These are phyloP conservation scores for Nakazawaea holstii DNA, from an alignment of 805 yeast genomes.

Conservation along the genomic window DNA sequence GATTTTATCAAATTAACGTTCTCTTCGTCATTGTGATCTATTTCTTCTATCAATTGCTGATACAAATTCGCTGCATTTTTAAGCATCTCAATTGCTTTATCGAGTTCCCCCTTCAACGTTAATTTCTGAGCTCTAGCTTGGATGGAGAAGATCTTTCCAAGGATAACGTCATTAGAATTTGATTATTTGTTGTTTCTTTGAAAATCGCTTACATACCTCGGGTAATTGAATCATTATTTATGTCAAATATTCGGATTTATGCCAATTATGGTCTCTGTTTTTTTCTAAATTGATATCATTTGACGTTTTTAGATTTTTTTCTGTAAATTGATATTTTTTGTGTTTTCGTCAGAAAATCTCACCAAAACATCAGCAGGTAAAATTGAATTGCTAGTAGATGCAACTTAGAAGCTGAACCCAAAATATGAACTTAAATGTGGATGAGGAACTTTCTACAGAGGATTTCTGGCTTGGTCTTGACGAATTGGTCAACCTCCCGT, in stretches of 20 bases:
- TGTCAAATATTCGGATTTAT: background rate
- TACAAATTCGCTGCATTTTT: slow-evolving; percentile 30
- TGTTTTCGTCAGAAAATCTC: too few relatives aligned
- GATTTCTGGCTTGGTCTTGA: slow-evolving; percentile 27
- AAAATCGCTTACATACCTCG: slow-evolving; percentile 19
- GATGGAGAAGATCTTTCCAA: slow-evolving; percentile 37
- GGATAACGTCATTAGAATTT: too few relatives aligned
- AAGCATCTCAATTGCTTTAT: slow-evolving; percentile 35
- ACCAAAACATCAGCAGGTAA: too few relatives aligned
- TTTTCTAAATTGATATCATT: background rate
- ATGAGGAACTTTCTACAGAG: slow-evolving; percentile 16
- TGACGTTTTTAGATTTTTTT: background rate
- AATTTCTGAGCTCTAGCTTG: slow-evolving; percentile 51
- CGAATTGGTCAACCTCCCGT: slow-evolving; percentile 21
- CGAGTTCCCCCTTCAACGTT: slow-evolving; percentile 34
- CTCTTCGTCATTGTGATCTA: slow-evolving; percentile 7
- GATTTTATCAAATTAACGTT: slow-evolving; percentile 14
- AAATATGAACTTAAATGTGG: background rate
- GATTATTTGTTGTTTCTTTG: background rate
- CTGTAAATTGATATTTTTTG: too few relatives aligned
- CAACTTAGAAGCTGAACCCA: too few relatives aligned
- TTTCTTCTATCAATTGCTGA: slow-evolving; percentile 15
- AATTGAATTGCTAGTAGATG: too few relatives aligned
- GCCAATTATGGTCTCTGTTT: background rate
- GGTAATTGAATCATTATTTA: slow-evolving; percentile 14